phyloP scores from a whole-genome alignment of 2,329 filamentous ascomycete genomes.

The Penicillium psychrosexuale region DNA sequence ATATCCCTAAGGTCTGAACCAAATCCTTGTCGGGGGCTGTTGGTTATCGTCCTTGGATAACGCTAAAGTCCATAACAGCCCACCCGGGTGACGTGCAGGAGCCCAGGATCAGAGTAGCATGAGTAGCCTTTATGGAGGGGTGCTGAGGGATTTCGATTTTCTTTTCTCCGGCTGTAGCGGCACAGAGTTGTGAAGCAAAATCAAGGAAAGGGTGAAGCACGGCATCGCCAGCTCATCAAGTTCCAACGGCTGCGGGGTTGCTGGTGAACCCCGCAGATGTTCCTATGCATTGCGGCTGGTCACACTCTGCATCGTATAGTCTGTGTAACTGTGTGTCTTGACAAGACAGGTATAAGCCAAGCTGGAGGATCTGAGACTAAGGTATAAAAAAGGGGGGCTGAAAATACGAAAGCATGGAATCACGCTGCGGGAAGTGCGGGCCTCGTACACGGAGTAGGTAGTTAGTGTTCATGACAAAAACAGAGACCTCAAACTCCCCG shows the following conservation, averaged over 20 bases:
- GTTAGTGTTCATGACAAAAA: conserved; percentile 16
- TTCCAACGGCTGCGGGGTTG: conserved; percentile 17
- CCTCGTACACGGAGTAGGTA: not conserved
- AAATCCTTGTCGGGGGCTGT: not conserved
- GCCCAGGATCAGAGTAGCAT: not conserved
- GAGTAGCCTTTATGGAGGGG: conserved; percentile 2
- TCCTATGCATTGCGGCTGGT: conserved; percentile 6
- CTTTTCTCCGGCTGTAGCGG: conserved; percentile 11
- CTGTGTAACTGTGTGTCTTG: not conserved
- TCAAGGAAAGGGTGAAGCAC: conserved; percentile 19
- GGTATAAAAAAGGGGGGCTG: not conserved
- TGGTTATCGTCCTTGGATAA: not conserved
- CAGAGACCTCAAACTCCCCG: conserved; percentile 19
- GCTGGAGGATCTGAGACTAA: not conserved
- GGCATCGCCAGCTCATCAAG: conserved; percentile 22
- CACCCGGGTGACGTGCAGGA: conserved; percentile 2
- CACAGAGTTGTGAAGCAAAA: not conserved
- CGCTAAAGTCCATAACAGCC: not conserved
- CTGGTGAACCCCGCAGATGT: conserved; percentile 17
- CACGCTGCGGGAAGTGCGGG: not conserved
- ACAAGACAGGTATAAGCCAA: not conserved
- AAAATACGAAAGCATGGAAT: not conserved
- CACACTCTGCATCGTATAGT: not conserved
- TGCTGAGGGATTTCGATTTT: not conserved
- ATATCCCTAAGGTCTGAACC: not conserved